Conservation (phyloP, 2,329 filamentous ascomycete genomes). For the Gnomoniopsis sp. region DNA sequence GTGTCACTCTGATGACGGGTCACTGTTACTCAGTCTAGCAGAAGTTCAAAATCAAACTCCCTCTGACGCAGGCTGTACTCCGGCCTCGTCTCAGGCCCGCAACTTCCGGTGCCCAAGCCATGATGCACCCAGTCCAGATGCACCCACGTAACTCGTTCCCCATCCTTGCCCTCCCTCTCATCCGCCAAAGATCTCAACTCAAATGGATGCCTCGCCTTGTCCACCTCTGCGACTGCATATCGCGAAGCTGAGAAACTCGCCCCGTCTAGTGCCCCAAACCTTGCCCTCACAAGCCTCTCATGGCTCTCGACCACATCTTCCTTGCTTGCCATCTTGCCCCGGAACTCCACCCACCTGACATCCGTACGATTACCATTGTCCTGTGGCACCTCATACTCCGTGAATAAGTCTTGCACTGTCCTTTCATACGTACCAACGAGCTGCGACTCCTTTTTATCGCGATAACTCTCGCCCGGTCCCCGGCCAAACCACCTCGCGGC, state of each 20-base stretch:
- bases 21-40: conserved; percentile 32
- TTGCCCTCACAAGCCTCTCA: conserved; percentile 38
- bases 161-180: conserved; percentile 42
- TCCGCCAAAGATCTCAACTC: conserved; percentile 41
- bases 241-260: conserved; percentile 55
- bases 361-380: conserved; percentile 65
- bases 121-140: conserved; percentile 61
- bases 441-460: conserved; percentile 62
- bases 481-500: conserved; percentile 62
- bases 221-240: conserved; percentile 52
- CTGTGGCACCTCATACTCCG: conserved; percentile 66
- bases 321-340: conserved; percentile 18
- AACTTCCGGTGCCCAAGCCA: conserved; percentile 59
- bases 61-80: conserved; percentile 42
- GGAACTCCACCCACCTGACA: conserved; percentile 55
- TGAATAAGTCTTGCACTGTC: conserved; percentile 49
- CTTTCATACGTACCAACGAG: conserved; percentile 50
- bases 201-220: conserved; percentile 55
- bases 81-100: conserved; percentile 53
- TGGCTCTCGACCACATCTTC: background rate
- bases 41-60: conserved; percentile 41
- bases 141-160: conserved; percentile 39
- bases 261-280: conserved; percentile 43
- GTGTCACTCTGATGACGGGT: background rate
- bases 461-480: conserved; percentile 64